These are phyloP conservation scores for Lophiotrema nucula DNA, from an alignment of 495 filamentous ascomycete genomes.

Conservation along the genomic window DNA sequence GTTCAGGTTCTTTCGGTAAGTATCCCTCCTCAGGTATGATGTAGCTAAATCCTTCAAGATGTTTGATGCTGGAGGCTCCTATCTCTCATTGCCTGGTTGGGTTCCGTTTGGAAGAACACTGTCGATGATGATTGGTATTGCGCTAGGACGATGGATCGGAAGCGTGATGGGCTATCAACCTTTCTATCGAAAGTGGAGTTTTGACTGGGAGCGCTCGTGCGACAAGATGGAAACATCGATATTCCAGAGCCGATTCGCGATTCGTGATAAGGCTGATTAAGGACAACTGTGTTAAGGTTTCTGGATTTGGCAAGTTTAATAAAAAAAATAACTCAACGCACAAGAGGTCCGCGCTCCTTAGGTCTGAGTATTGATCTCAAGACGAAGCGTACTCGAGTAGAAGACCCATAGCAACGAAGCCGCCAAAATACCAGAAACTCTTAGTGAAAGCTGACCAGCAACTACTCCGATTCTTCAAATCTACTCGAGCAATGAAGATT, in stretches of 20 bases:
- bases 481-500: background rate
- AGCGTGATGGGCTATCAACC: constrained; percentile 54
- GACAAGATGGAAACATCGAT: background rate
- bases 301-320: too few species aligned
- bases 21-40: background rate
- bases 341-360: too few species aligned
- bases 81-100: constrained; percentile 48
- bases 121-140: constrained; percentile 42
- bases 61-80: constrained; percentile 51
- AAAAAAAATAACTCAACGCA: too few species aligned
- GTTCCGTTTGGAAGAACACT: constrained; percentile 44
- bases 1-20: constrained; percentile 49
- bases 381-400: too few species aligned
- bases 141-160: constrained; percentile 53
- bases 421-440: background rate
- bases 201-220: constrained; percentile 46
- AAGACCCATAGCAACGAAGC: too few species aligned
- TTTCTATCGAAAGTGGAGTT: constrained; percentile 51
- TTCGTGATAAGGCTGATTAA: too few species aligned
- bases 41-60: constrained; percentile 35
- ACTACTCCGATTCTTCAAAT: background rate
- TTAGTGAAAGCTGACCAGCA: background rate
- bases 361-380: too few species aligned
- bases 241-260: background rate
- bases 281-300: too few species aligned